A percentile compares a stretch with the other conserved stretches of the same genome.
These are phyloP conservation scores for Fusarium coicis DNA, from an alignment of 2,329 filamentous ascomycete genomes.

Conservation along the genomic window DNA sequence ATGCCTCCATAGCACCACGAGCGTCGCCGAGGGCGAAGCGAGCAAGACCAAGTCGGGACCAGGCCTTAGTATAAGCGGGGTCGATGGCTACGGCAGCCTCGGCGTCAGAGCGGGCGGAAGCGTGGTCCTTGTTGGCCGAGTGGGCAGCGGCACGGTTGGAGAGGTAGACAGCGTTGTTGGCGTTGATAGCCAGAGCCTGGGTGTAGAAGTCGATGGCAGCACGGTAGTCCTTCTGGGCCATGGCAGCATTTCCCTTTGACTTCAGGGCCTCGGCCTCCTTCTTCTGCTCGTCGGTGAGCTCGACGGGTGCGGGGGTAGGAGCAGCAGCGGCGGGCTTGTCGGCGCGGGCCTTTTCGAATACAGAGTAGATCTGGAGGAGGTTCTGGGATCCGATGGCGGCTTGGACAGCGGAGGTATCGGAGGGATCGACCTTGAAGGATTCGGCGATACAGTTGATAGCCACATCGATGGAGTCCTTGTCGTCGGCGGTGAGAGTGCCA, in stretches of 20 bases:
- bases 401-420: constrained; percentile 75
- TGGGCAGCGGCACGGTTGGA: constrained; percentile 97
- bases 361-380: constrained; percentile 89
- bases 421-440: constrained; percentile 93
- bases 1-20: constrained; percentile 93
- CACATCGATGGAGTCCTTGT: constrained; percentile 93
- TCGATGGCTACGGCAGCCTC: constrained; percentile 90
- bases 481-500: constrained; percentile 87
- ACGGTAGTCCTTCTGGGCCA: constrained; percentile 92
- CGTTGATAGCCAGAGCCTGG: constrained; percentile 82
- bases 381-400: constrained; percentile 87
- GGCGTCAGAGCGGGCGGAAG: constrained; percentile 85
- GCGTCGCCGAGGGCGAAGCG: constrained; percentile 92
- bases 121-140: constrained; percentile 85
- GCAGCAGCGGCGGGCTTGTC: constrained; percentile 55
- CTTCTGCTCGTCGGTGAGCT: constrained; percentile 67
- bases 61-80: constrained; percentile 95
- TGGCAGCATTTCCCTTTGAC: constrained; percentile 90
- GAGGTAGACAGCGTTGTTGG: constrained; percentile 93
- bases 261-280: constrained; percentile 90
- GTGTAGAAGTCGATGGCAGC: constrained; percentile 88
- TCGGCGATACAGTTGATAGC: constrained; percentile 95
- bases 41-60: constrained; percentile 92
- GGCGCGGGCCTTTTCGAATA: constrained; percentile 86
- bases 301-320: constrained; percentile 45